phyloP scores from a whole-genome alignment of 495 filamentous ascomycete species.

The Staphylotrichum tortipilum region DNA sequence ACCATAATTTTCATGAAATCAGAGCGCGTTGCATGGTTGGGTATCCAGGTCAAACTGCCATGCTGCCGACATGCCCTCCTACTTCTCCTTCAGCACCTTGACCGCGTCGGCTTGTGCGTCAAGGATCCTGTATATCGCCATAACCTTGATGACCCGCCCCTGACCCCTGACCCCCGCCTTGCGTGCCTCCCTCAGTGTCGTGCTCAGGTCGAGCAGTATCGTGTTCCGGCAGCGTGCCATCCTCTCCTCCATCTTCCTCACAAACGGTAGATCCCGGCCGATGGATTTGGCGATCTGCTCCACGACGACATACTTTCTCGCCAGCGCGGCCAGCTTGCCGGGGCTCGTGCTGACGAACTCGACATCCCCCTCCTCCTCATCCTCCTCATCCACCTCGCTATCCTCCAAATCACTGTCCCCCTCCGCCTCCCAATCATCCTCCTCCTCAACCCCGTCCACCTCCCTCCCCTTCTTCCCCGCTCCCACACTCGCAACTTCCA shows the following conservation, averaged over 20 bases:
- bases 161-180: slow-evolving; percentile 45
- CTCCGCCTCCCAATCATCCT: slow-evolving; percentile 24
- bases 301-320: slow-evolving; percentile 34
- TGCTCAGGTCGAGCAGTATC: slow-evolving; percentile 71
- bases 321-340: slow-evolving; percentile 35
- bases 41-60: slow-evolving; percentile 22
- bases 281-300: slow-evolving; percentile 34
- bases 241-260: slow-evolving; percentile 49
- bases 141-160: slow-evolving; percentile 53
- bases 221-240: slow-evolving; percentile 52
- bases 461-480: slow-evolving; percentile 5
- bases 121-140: slow-evolving; percentile 70
- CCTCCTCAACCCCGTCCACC: slow-evolving; percentile 27
- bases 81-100: slow-evolving; percentile 52
- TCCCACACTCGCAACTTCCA: slow-evolving; percentile 39
- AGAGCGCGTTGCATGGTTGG: slow-evolving; percentile 14
- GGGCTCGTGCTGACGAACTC: slow-evolving; percentile 32
- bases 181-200: slow-evolving; percentile 65
- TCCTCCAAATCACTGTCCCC: slow-evolving; percentile 18
- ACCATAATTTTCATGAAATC: slow-evolving; percentile 32
- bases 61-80: slow-evolving; percentile 2
- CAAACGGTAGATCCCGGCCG: slow-evolving; percentile 33
- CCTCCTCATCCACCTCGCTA: slow-evolving; percentile 18
- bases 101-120: slow-evolving; percentile 68
- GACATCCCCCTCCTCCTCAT: slow-evolving; percentile 14